Conservation (phyloP, 1,284 basidiomycete genomes). For the Ganoderma multipileum region DNA sequence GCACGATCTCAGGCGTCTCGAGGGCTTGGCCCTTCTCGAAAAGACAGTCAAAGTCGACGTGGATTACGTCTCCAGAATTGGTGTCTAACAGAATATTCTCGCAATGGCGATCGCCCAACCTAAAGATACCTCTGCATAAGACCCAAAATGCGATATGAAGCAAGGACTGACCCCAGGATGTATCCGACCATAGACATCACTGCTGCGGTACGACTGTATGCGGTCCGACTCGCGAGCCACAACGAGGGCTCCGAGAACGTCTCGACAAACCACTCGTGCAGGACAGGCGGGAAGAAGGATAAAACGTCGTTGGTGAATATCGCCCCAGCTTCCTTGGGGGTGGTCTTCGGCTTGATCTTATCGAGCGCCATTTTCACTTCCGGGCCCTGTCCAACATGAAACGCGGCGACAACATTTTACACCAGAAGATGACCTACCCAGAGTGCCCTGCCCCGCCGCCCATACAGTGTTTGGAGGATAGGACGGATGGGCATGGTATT, state of each 20-base stretch:
- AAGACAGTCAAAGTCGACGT: constrained; percentile 98
- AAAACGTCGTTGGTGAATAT: constrained; percentile 72
- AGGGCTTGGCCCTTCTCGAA: constrained; percentile 96
- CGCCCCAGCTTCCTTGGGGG: constrained; percentile 60
- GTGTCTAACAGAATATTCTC: constrained; percentile 97
- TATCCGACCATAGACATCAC: constrained; percentile 99
- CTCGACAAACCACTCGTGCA: constrained; percentile 98
- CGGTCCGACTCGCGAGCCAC: constrained; percentile 90
- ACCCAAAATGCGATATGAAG: constrained; percentile 14
- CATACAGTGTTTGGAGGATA: constrained; percentile 81
- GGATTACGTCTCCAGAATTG: constrained; percentile 90
- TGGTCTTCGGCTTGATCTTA: constrained; percentile 56
- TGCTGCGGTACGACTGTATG: constrained; percentile 90
- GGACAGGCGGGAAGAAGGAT: constrained; percentile 79
- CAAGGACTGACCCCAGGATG: constrained; percentile 83
- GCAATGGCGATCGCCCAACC: constrained; percentile 96
- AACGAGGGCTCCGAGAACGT: constrained; percentile 97
- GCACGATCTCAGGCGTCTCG: constrained; percentile 92
- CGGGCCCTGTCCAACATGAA: constrained; percentile 29
- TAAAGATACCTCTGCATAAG: constrained; percentile 39
- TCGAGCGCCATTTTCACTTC: constrained; percentile 65
- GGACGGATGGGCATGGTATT: constrained; percentile 90
- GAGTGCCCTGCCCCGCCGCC: constrained; percentile 59
- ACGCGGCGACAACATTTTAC: constrained; percentile 30
- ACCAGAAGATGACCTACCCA: constrained; percentile 59